A percentile compares a stretch with the other conserved stretches of the same genome.
phyloP scores from a whole-genome alignment of 306 rosid species.

The Malus asiatica region DNA sequence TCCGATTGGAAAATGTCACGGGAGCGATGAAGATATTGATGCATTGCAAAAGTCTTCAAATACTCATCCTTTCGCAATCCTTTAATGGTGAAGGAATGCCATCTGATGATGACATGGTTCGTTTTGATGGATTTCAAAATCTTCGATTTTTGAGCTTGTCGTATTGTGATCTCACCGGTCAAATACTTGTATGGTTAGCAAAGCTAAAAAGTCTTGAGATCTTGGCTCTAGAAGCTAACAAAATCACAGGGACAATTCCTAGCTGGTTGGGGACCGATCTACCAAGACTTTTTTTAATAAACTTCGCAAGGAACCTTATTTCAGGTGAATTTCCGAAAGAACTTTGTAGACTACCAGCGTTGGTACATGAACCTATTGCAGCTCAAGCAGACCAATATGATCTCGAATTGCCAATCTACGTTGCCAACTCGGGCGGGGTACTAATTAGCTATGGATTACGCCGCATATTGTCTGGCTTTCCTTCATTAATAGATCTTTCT shows the following conservation, averaged over 20 bases:
- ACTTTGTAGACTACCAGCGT: background rate
- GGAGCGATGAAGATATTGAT: background rate
- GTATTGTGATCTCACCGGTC: background rate
- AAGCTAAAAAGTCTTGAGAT: background rate
- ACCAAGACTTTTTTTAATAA: rapidly evolving
- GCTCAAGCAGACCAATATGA: background rate
- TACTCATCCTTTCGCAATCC: background rate
- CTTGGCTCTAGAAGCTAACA: rapidly evolving
- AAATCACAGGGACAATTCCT: background rate
- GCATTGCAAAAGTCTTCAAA: background rate
- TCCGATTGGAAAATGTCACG: background rate
- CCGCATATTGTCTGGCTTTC: background rate
- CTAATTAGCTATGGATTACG: too few species aligned
- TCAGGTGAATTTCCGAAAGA: background rate
- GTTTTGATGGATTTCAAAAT: background rate
- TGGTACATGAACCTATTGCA: background rate
- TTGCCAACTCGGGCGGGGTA: too few species aligned
- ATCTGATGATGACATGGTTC: background rate
- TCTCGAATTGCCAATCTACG: background rate
- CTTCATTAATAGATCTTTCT: background rate
- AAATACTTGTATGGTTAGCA: background rate
- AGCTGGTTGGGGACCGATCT: background rate
- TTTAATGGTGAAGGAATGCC: background rate
- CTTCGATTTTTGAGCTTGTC: background rate
- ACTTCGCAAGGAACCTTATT: background rate